Evolutionary conservation across 345 rosid species (phyloP), one percentile per base, ranked within the genome.

Genomic region (Brassica incana): DNA sequence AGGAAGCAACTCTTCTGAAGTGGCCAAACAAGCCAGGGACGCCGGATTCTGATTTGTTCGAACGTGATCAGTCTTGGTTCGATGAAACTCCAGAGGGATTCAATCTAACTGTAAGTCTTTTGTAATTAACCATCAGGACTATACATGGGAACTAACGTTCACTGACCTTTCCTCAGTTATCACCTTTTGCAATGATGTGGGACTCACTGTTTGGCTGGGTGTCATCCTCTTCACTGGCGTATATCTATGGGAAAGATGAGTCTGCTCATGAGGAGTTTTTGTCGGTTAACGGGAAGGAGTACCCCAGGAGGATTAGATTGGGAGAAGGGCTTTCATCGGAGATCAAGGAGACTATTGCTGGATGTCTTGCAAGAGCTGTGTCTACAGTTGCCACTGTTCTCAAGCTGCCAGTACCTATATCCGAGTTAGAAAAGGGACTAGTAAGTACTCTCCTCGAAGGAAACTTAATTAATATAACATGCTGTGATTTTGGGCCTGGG

Each of bases 111-210:
- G 98, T 95, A 85, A 87, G 94, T 82, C 38, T 74, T 36, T 40
- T 54, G 69, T 65, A 30, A 8, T 59, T 56, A 65, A 69, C 66
- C 50, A 12, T 27, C 15, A 74, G 23, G 27, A 61, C 61, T 69
- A 36, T 27, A 2, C 5, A 6, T 10, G 40, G 23, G 64, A 54
- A 60, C 70, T 6, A 56, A 80, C 23, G 15, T 48, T 50, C 25
- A 73, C 58, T 67, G 23, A 67, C 56, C 62, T 58, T 36, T 43
- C 60, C 72, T 69, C 83, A 93, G 98, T 77, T 95, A 72, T 95
- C 96, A 20, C 85, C 90, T 72, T 95, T 95, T 72, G 96, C 96
- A 54, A 88, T 88, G 35, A 89, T 90, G 96, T 95, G 98, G 97
- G 86, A 89, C 85, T 82, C 89, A 25, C 89, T 91, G 69, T 91